phyloP scores from a whole-genome alignment of 2,329 filamentous ascomycete species.

The Spiromastix sp. region DNA sequence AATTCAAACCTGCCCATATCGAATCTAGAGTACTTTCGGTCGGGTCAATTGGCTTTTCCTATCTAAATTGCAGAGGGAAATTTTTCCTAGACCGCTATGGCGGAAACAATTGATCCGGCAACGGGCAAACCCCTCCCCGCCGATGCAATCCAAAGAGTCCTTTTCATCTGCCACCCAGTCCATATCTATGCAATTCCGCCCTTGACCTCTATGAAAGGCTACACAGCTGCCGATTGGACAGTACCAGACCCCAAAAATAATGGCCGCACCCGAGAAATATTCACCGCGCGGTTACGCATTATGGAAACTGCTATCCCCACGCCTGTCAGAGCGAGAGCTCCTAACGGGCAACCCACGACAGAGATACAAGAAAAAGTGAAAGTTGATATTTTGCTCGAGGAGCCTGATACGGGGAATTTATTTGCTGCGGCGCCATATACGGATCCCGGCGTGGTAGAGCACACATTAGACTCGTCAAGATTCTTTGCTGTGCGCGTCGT shows the following conservation, averaged over 20 bases:
- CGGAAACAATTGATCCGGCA: conserved; percentile 55
- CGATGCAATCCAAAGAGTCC: conserved; percentile 74
- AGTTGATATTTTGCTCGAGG: conserved; percentile 70
- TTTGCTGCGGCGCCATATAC: conserved; percentile 80
- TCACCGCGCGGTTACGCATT: conserved; percentile 70
- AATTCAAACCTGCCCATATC: too few relatives aligned
- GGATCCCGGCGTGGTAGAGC: conserved; percentile 55
- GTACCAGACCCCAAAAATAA: conserved; percentile 41
- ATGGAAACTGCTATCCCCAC: conserved; percentile 57
- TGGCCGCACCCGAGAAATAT: conserved; percentile 61
- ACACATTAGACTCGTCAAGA: conserved; percentile 65
- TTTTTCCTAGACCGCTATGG: too few relatives aligned
- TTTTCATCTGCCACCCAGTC: conserved; percentile 63
- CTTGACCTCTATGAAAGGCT: conserved; percentile 64
- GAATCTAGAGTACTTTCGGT: too few relatives aligned
- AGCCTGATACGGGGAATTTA: conserved; percentile 58
- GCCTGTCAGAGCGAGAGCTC: conserved; percentile 8
- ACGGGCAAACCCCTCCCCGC: conserved; percentile 58
- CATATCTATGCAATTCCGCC: conserved; percentile 86
- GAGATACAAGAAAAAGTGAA: conserved; percentile 46
- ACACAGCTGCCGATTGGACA: conserved; percentile 70
- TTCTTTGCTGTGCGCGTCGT: conserved; percentile 80
- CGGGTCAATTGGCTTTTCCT: too few relatives aligned
- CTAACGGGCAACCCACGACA: conserved; percentile 24
- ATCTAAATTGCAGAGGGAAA: too few relatives aligned